Base-by-base conservation (phyloP, 176 grass and related monocot genomes). In the Eragrostis curvula region DNA sequence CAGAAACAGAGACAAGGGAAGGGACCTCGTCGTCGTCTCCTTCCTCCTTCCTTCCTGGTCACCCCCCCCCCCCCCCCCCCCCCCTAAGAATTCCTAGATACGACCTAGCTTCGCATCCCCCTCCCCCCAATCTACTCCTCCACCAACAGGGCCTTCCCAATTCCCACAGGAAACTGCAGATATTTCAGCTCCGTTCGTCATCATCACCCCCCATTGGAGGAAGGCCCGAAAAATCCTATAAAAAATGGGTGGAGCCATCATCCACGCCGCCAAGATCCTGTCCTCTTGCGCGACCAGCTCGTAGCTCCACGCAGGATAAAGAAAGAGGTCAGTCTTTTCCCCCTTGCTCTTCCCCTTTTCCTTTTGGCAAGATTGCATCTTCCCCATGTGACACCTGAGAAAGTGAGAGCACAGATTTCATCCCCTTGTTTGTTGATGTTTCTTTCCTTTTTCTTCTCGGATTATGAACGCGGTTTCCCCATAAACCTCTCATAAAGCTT, bases 401-500 rank as follows among this genome's bases (percentile, higher is more conserved):
- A 83, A 90, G 84, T 25, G 87, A 80, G 87, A 75, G 77, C 62
- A 24, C 49, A 73, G 21, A 83, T 70, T 77, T 83, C 55, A 2
- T 4, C 40, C 24, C 23, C 64, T 12, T 32, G 21, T 15, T 7
- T 45, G 39, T 21, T 42, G 7, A 42, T 23, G 39, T 17, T 43
- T 59, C 53, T 23, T 15, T 21, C 42, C 25, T 1, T 13, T 6
- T 17, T 29, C 74, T 48, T 7, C 13, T 24, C 25, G 1, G 43
- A 1, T 7, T 45, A 8, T 23, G 14, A 50, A 78, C 48, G 18
- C 29, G 72, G 27, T 55, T 7, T 67, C 49, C 62, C 42, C 63
- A 55, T 85, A 89, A 89, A 89, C 77, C 87, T 81, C 87, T 11
- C 82, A 76, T 86, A 86, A 90, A 90, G 84, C 84, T 86, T 64